Base-by-base conservation (phyloP, 306 rosid genomes). In the Trifolium dubium region DNA sequence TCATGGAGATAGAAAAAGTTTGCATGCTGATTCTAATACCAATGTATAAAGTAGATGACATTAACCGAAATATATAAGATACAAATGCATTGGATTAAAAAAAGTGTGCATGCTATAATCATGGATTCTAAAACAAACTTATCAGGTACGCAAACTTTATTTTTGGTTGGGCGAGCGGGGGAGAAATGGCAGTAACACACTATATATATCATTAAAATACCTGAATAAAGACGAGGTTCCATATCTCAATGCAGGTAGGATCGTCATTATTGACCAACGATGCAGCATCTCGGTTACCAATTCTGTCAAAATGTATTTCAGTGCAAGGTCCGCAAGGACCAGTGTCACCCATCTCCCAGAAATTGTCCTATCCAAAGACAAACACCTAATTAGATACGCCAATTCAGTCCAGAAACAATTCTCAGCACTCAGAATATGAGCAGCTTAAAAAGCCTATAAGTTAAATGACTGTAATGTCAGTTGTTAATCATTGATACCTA, bases 291-390 rank as follows among this genome's bases (percentile, higher is more conserved):
- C 99, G 96, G 69, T 86, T 87, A 59, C 99, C 99, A 62, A 94
- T 76, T 83, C 98, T 87, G 74, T 94, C 99, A 80, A 84, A 94
- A 86, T 94, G 99, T 39, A 94, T 92, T 79, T 94, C 99, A 37
- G 96, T 92, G 84, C 99, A 94, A 70, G 99, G 99, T 76, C 99
- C 99, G 44, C 99, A 92, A 54, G 99, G 99, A 83, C 98, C 99
- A 34, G 96, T 92, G 58, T 94, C 97, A 30, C 99, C 99, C 99
- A 94, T 94, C 90, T 94, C 99, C 99, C 99, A 94, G 73, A 94
- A 94, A 83, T 94, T 94, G 86, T 94, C 97, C 99, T 92, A 75
- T 63, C 28, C 77, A 81, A 56, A 75, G 32, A 82, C 43, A 73
- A 30, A 68, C 71, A 74, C 23, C 71, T 32, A 74, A 31, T 79